phyloP scores from a whole-genome alignment of 192 early-diverging fungal genomes.

The Backusella circina region DNA sequence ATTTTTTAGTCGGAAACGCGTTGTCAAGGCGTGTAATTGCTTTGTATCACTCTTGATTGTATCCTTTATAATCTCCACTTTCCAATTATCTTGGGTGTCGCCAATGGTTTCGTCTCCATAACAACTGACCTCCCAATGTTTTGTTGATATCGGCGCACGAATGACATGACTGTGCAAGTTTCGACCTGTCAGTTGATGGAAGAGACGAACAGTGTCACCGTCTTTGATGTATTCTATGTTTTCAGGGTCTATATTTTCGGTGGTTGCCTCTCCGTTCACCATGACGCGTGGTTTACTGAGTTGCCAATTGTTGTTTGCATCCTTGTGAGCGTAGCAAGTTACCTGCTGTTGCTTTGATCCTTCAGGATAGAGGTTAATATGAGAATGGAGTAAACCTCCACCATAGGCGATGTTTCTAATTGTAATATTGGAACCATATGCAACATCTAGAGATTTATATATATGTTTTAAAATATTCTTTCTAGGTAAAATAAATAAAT shows the following conservation, averaged over 20 bases:
- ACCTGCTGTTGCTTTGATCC: slow-evolving; percentile 96
- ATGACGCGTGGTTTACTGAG: slow-evolving; percentile 55
- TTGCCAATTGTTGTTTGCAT: slow-evolving; percentile 92
- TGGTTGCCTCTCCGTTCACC: not conserved
- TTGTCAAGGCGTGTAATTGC: slow-evolving; percentile 69
- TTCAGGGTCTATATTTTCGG: slow-evolving; percentile 25
- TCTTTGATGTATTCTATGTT: slow-evolving; percentile 50
- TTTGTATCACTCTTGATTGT: slow-evolving; percentile 36
- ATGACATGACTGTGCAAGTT: slow-evolving; percentile 88
- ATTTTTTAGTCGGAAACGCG: slow-evolving; percentile 82
- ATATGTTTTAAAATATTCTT: not conserved
- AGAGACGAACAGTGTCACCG: slow-evolving; percentile 83
- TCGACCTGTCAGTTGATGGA: slow-evolving; percentile 64
- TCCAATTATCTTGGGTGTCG: slow-evolving; percentile 92
- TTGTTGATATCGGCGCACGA: slow-evolving; percentile 69
- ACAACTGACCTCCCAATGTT: slow-evolving; percentile 84
- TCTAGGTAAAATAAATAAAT: not conserved
- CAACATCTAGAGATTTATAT: slow-evolving; percentile 61
- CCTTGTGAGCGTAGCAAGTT: slow-evolving; percentile 91
- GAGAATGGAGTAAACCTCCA: slow-evolving; percentile 92
- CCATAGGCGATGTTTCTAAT: slow-evolving; percentile 80
- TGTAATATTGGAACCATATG: slow-evolving; percentile 83
- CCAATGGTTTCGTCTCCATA: slow-evolving; percentile 75
- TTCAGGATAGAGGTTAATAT: slow-evolving; percentile 77
- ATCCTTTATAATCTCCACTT: slow-evolving; percentile 78